Base-by-base conservation (phyloP, 148 eudicot genomes). In the Persicaria tinctoria region DNA sequence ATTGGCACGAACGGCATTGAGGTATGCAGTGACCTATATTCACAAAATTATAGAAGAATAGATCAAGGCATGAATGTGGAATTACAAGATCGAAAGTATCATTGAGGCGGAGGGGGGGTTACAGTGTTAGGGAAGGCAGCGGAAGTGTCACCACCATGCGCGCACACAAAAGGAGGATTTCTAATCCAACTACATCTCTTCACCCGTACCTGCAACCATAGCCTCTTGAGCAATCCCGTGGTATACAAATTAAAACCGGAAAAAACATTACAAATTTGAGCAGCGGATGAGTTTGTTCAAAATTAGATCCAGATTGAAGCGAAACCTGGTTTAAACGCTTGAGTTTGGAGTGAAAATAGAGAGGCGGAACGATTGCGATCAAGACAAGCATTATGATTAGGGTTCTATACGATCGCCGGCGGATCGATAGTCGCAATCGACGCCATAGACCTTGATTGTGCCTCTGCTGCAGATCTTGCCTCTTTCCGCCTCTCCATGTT, bases 91-190 rank as follows among this genome's bases (percentile, higher is more conserved):
- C 54, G 5, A 1, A 68, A 17, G 47, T 0, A 3, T n/a, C 6
- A 4, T 41, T 8, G 59, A n/a, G 6, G 6, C 45, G 53, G 68
- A 63, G 32, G 51, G 6, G 20, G 17, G 8, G 82, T 73, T 90
- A 95, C 98, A 45, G 97, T 92, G 78, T 95, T 95, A 56, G 99
- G 97, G 66, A 90, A 95, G 70, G 93, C 90, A 78, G 85, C 86
- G 79, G 82, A 80, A 18, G 99, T 80, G 76, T 95, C 99, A 80
- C 99, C 99, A 71, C 99, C 99, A 85, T 95, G 99, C 77, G 99
- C 99, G 82, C 99, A 95, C 70, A 95, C 92, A 76, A 92, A 86
- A 76, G 99, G 99, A 70, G 97, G 96, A 78, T 70, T 82, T 59
- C 46, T 76, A 76, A 95, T 78, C 99, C 99, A 95, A 75, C 91